phyloP scores from a whole-genome alignment of 208 protist species.

The Trypanosoma avium region DNA sequence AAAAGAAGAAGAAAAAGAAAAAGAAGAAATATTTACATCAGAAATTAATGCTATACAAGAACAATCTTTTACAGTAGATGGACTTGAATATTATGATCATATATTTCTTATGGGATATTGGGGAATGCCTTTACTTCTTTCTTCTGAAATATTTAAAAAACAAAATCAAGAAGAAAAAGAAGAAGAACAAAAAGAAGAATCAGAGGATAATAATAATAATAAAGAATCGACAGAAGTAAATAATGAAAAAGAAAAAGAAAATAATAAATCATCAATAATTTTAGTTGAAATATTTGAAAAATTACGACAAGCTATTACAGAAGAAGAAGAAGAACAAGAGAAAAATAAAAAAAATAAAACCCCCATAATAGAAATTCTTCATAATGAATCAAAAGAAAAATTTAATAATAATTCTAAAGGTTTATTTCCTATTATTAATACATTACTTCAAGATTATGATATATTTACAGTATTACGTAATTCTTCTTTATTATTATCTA shows the following conservation, averaged over 20 bases:
- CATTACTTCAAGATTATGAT: slow-evolving; percentile 5
- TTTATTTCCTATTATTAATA: background rate
- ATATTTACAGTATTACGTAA: slow-evolving; percentile 4
- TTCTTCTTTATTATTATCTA: slow-evolving; percentile 8
- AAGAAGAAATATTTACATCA: background rate
- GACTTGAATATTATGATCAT: slow-evolving; percentile 21
- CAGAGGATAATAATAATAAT: background rate
- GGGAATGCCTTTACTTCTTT: slow-evolving; percentile 18
- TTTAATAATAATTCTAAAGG: background rate
- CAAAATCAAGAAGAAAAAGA: background rate
- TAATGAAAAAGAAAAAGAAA: background rate
- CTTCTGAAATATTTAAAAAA: too few relatives aligned
- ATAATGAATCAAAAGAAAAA: background rate
- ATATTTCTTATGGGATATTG: slow-evolving; percentile 22
- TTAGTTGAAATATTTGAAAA: background rate
- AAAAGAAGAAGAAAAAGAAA: background rate
- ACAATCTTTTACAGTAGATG: slow-evolving; percentile 16
- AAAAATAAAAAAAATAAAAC: background rate
- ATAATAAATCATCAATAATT: background rate
- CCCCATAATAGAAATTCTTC: background rate
- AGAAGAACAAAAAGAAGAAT: background rate
- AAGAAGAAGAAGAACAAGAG: slow-evolving; percentile 5
- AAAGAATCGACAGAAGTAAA: too few relatives aligned
- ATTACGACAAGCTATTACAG: background rate
- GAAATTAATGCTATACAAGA: background rate